Evolutionary conservation across 352 stramenopile genomes (phyloP), one percentile per base, ranked within the genome.

Genomic region (Phytophthora citrophthora): DNA sequence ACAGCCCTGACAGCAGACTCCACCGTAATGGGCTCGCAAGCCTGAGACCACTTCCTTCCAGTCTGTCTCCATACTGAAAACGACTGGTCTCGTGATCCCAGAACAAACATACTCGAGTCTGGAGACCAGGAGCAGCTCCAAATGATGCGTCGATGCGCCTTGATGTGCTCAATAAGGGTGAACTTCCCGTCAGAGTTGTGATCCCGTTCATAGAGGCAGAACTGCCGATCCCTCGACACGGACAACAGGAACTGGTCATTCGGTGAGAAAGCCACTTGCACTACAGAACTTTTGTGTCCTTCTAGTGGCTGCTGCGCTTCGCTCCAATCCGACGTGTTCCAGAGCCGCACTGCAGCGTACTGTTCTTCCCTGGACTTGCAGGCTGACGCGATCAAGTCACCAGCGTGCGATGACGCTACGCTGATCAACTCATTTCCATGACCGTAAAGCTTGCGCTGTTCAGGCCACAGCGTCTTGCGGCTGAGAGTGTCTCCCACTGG

Each of bases 361-460:
- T 70, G 62, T 34, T 92, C 83, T 60, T 93, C 86, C 11, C 86
- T 70, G n/a, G 80, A 82, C 59, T 92, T 94, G 57, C 86, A 94
- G 0, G 83, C 77, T 0, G 83, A 94, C 6, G 83, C 86, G 16
- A 93, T 50, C 39, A 88, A 52, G 13, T 81, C 73, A 0, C 83
- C 78, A 13, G 67, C 40, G 43, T 89, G 67, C 24, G 79, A 89
- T 12, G 76, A 89, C 0, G 76, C 54, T 18, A 92, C 83, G 29
- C 80, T 88, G 13, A 93, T 57, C n/a, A 94, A 64, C 43, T 94
- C 86, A 44, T 93, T 93, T 11, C 80, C 83, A 47, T 94, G 86
- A 31, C 86, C 86, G 34, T 94, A 94, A 23, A 93, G 70, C 51
- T 94, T 94, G 15, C 79, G 76, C 10, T 79, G 63, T 48, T 94